phyloP scores from a whole-genome alignment of 371 early-diverging fungal species.

The Mucor sp. region DNA sequence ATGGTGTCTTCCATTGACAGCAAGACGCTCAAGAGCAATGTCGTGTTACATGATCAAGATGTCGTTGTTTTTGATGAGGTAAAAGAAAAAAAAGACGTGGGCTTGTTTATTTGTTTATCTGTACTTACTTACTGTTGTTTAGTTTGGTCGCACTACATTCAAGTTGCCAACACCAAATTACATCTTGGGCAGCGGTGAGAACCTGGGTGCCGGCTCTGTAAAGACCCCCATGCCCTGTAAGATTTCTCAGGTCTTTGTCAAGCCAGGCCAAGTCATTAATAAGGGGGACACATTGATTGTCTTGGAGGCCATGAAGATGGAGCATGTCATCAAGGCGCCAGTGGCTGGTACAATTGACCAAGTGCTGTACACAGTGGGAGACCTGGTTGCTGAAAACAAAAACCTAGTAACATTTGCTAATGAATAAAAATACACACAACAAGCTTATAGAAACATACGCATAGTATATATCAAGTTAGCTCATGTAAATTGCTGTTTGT shows the following conservation, averaged over 20 bases:
- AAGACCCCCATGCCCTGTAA: slow-evolving; percentile 97
- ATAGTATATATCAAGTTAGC: not conserved
- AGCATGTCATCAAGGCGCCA: slow-evolving; percentile 92
- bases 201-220: slow-evolving; percentile 69
- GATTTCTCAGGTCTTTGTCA: slow-evolving; percentile 84
- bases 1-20: slow-evolving; percentile 64
- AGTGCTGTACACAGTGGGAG: slow-evolving; percentile 81
- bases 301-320: slow-evolving; percentile 99
- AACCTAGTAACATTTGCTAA: slow-evolving; percentile 75
- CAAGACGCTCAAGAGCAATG: slow-evolving; percentile 56
- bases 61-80: slow-evolving; percentile 72
- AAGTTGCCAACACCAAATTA: slow-evolving; percentile 64
- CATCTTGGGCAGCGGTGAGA: slow-evolving; percentile 42
- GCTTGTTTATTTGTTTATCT: not conserved
- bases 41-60: slow-evolving; percentile 61
- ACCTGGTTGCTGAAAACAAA: slow-evolving; percentile 89
- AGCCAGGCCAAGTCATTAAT: slow-evolving; percentile 81
- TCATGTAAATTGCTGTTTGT: not conserved
- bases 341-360: slow-evolving; percentile 73
- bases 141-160: slow-evolving; percentile 62
- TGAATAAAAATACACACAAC: slow-evolving; percentile 7
- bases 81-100: not conserved
- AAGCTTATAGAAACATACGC: not conserved
- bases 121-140: not conserved
- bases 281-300: slow-evolving; percentile 84